Evolutionary conservation across 108 stramenopile species (phyloP).

Genomic region (Asterionellopsis glacialis): DNA sequence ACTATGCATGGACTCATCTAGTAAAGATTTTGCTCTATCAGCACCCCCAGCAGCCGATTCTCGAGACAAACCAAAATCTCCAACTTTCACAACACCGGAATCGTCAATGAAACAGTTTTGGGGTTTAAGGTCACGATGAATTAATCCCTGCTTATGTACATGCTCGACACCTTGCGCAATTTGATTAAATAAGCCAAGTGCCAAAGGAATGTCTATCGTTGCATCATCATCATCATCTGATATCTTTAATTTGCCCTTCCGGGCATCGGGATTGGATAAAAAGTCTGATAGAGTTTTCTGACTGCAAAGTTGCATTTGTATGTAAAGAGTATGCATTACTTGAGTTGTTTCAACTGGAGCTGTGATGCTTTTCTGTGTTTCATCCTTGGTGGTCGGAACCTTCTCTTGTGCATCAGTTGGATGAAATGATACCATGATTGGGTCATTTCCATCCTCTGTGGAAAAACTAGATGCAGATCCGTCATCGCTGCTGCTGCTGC

Average conservation of each 20-base stretch:
- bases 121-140: slow-evolving; percentile 95
- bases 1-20: background rate
- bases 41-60: slow-evolving; percentile 35
- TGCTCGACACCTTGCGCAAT: slow-evolving; percentile 81
- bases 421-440: background rate
- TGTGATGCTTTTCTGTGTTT: slow-evolving; percentile 10
- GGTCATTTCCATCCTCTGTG: background rate
- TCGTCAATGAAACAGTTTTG: slow-evolving; percentile 86
- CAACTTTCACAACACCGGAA: slow-evolving; percentile 72
- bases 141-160: slow-evolving; percentile 86
- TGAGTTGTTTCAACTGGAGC: slow-evolving; percentile 26
- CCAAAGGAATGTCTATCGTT: slow-evolving; percentile 64
- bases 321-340: slow-evolving; percentile 75
- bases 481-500: slow-evolving; percentile 17
- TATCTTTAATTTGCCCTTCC: slow-evolving; percentile 27
- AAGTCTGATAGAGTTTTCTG: slow-evolving; percentile 87
- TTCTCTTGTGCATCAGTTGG: background rate
- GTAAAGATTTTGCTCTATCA: slow-evolving; percentile 1
- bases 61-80: slow-evolving; percentile 82
- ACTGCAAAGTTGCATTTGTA: slow-evolving; percentile 96
- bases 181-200: slow-evolving; percentile 82
- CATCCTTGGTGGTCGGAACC: background rate
- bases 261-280: slow-evolving; percentile 47
- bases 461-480: slow-evolving; percentile 1
- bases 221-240: slow-evolving; percentile 5